A percentile compares a stretch with the other conserved stretches of the same genome.
Evolutionary conservation across 805 yeast species (phyloP).

Genomic region (Saccharomycopsis sp.): DNA sequence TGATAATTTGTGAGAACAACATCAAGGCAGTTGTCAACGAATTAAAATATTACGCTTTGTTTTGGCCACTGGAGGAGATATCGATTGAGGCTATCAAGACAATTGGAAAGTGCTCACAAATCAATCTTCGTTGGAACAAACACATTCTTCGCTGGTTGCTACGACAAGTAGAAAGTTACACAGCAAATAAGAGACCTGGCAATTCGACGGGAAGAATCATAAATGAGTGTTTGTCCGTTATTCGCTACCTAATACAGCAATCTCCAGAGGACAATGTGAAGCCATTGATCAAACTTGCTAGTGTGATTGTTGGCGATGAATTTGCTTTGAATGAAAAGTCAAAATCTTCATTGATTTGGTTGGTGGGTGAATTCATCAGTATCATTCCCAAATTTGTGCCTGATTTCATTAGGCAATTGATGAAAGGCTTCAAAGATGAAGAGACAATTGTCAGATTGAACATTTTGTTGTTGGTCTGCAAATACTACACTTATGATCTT

Average conservation of each 20-base stretch:
- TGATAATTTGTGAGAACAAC: constrained; percentile 46
- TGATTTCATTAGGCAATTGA: constrained; percentile 57
- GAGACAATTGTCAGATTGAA: constrained; percentile 53
- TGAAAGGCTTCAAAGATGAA: constrained; percentile 47
- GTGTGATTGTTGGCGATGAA: constrained; percentile 24
- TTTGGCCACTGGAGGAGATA: constrained; percentile 23
- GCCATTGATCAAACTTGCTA: constrained; percentile 44
- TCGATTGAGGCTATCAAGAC: constrained; percentile 48
- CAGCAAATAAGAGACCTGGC: constrained; percentile 21
- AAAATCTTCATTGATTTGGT: constrained; percentile 80
- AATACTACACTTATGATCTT: constrained; percentile 50
- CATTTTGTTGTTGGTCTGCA: constrained; percentile 64
- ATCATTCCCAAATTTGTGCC: constrained; percentile 49
- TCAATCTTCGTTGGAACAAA: constrained; percentile 39
- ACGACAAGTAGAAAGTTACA: constrained; percentile 32
- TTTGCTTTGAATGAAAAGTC: constrained; percentile 38
- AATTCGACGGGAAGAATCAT: constrained; percentile 28
- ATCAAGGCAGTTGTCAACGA: constrained; percentile 48
- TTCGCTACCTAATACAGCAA: constrained; percentile 63
- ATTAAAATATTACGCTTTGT: constrained; percentile 46
- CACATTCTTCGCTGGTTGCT: constrained; percentile 59
- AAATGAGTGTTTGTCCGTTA: constrained; percentile 61
- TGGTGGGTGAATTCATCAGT: constrained; percentile 71
- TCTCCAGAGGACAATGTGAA: constrained; percentile 44
- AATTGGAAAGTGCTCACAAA: constrained; percentile 51